Evolutionary conservation across 2,329 filamentous ascomycete genomes (phyloP), one percentile per base, ranked within the genome.

Genomic region (Exophiala sideris): DNA sequence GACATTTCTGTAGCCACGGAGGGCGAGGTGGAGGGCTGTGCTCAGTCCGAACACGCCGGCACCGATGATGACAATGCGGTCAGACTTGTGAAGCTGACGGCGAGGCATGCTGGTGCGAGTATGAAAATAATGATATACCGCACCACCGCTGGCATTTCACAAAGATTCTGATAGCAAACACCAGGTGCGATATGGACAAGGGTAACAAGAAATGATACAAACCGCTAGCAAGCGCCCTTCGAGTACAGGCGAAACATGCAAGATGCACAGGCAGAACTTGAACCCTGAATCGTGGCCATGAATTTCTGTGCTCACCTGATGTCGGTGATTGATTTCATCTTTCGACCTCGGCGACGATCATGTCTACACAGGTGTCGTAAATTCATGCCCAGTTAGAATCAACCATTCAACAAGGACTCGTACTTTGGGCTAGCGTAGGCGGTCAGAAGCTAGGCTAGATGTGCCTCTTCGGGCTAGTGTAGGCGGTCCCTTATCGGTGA

Each of bases 41-140:
- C 76, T 71, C 9, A 83, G 53, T 3, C 83, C 67, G 20, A 78
- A 78, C 1, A 85, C 68, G 20, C 71, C 68, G 46, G 77, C 83
- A 58, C 82, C 83, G 20, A 78, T 69, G 5, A 79, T 80, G 65
- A 59, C 34, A 21, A 64, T 57, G 24, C 39, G 45, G 48, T 53
- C 50, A 4, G 50, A 29, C 50, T 53, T 48, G 12, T 53, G 44
- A 42, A 53, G 50, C 29, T 48, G 50, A 18, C 50, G 50, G 29
- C 35, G 44, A 53, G 50, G 45, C 50, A 53, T 53, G 6, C 29
- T 53, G 40, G 32, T 45, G 18, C 20, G 10, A 24, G 41, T 45
- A 24, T 29, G 41, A 21, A 8, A 29, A 20, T 21, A 12, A 33
- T 6, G 41, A 24, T 29, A 38, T 5, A 16, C 38, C 14, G 3